These are phyloP conservation scores for Scheffersomyces stambukii DNA, from an alignment of 1,139 yeast genomes.

Conservation along the genomic window DNA sequence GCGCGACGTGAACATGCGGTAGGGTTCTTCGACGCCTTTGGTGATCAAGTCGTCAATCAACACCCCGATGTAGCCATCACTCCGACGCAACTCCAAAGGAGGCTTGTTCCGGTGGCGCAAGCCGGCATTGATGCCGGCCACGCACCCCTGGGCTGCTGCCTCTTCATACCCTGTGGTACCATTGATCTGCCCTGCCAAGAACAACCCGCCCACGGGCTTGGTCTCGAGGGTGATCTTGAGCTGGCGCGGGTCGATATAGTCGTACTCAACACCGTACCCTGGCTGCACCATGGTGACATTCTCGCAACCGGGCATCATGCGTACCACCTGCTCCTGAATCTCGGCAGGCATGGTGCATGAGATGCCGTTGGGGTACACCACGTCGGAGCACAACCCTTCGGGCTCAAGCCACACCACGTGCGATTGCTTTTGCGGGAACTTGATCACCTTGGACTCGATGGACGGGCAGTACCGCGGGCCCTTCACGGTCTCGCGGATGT, in stretches of 20 bases:
- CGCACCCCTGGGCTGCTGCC: slow-evolving; percentile 94
- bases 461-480: slow-evolving; percentile 99
- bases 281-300: slow-evolving; percentile 86
- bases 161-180: slow-evolving; percentile 99
- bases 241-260: slow-evolving; percentile 92
- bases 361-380: slow-evolving; percentile 94
- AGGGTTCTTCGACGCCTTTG: slow-evolving; percentile 96
- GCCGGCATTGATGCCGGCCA: slow-evolving; percentile 96
- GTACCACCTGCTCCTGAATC: slow-evolving; percentile 70
- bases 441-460: slow-evolving; percentile 80
- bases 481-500: slow-evolving; percentile 88
- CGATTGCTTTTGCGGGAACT: slow-evolving; percentile 69
- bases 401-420: slow-evolving; percentile 96
- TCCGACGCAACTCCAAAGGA: slow-evolving; percentile 58
- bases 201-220: slow-evolving; percentile 72
- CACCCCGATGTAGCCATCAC: slow-evolving; percentile 90
- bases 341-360: slow-evolving; percentile 97
- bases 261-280: slow-evolving; percentile 98
- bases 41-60: slow-evolving; percentile 90
- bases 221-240: slow-evolving; percentile 76
- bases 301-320: slow-evolving; percentile 83
- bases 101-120: slow-evolving; percentile 36
- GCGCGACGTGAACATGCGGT: slow-evolving; percentile 95
- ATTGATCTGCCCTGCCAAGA: slow-evolving; percentile 93
- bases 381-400: slow-evolving; percentile 81